Base-by-base conservation (phyloP, 352 stramenopile species). In the Globisporangium polare region DNA sequence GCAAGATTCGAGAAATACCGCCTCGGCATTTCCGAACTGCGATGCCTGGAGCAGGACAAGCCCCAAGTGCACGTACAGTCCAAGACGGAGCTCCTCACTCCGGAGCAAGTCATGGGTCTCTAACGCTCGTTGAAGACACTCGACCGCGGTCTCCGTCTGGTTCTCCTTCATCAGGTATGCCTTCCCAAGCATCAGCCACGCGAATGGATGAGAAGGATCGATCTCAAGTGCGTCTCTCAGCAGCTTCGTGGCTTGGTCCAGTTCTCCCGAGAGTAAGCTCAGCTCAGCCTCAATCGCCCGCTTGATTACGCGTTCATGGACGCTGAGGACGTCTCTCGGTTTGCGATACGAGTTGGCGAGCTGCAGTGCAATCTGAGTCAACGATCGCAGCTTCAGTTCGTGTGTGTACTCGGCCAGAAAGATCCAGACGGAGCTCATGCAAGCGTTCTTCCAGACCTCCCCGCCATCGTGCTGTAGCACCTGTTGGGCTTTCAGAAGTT, bases 41-140 rank as follows among this genome's bases (percentile, higher is more conserved):
- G 80, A 77, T 13, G 77, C 71, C 49, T 93, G 77, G 37, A 94
- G 68, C 49, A 88, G 63, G 33, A 77, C 66, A n/a, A 90, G 69
- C 0, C 80, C 85, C 4, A 92, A 68, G 8, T 78, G 75, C 51
- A 94, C 52, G 53, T 73, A 85, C 2, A 90, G 58, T 15, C 51
- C 63, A 26, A 94, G 65, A 0, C 75, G 74, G 18, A 75, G 64
- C 6, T 68, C 59, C n/a, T 82, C 65, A 9, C 35, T 52, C 12
- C 49, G 57, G 22, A 92, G 71, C 7, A 54, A 42, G 5, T 59
- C 49, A 18, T 71, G 65, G 20, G 72, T 57, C 45, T 74, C 73
- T 20, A 90, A 64, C 8, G 78, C 72, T 3, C 73, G 71, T 53
- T 84, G 64, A 10, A 90, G 63, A 49, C 80, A 84, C 49, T 83